Evolutionary conservation across 2,329 filamentous ascomycete genomes (phyloP), one percentile per base, ranked within the genome.

Genomic region (Acephala macrosclerotiorum): DNA sequence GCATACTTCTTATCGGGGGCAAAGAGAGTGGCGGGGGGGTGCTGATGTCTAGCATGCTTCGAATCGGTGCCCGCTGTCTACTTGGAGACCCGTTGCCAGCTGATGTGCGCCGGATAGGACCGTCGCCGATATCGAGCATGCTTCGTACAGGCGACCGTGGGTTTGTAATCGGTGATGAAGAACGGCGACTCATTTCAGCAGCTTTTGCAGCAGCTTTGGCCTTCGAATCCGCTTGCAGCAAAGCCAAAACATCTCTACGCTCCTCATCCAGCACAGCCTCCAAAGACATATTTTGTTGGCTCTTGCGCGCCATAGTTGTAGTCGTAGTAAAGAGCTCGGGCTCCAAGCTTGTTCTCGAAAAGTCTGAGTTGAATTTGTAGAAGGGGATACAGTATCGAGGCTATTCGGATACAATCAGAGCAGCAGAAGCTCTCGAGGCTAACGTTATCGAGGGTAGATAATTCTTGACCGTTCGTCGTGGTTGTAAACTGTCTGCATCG

Each of bases 251-350:
- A 79, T 93, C 91, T 68, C 84, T 83, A 68, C 91, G 86, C 82
- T 95, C 92, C 81, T 93, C 89, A 75, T 94, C 91, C 69, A 94
- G 83, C 70, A 89, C 87, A 58, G 90, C 87, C 79, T 93, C 91
- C 74, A 94, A 87, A 74, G 91, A 93, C 89, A 93, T 93, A 22
- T 33, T 33, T 9, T 33, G 29, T 9, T 4, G 29, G 29, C 82
- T 80, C 59, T 79, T 61, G 58, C 70, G 64, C 42, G 71, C 65
- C 74, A 76, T 76, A 11, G 18, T 65, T 66, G 62, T 61, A 61
- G 40, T 57, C 36, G 33, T 59, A 60, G 56, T 59, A 55, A 47
- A 55, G 33, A 49, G 40, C 60, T 66, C 64, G 57, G 47, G 62
- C 66, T 62, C 33, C 51, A 64, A 65, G 68, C 25, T 35, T 33